Conservation (phyloP, 75 land plant species). For the Pseudotsuga menziesii region DNA sequence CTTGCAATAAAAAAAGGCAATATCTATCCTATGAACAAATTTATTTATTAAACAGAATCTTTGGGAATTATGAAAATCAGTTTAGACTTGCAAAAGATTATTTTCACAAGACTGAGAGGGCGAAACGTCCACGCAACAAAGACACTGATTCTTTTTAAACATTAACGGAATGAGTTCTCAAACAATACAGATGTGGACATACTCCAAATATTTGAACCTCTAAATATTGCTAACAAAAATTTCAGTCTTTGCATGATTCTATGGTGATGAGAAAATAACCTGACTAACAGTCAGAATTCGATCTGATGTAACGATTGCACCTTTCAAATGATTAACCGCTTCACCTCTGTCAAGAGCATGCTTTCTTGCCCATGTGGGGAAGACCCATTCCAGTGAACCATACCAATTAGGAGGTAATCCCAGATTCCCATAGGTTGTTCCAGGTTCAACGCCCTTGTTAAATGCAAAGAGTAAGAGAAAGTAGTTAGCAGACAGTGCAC, state of each 20-base stretch:
- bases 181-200: background rate
- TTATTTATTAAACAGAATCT: background rate
- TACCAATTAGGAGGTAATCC: slow-evolving; percentile 92
- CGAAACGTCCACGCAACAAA: background rate
- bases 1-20: background rate
- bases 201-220: background rate
- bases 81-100: background rate
- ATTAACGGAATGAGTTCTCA: background rate
- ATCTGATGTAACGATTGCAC: slow-evolving; percentile 91
- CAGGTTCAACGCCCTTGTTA: slow-evolving; percentile 86
- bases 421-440: slow-evolving; percentile 59
- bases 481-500: background rate
- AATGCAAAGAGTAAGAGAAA: background rate
- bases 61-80: background rate
- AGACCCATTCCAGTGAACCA: slow-evolving; percentile 92
- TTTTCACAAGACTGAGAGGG: background rate
- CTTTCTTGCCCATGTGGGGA: slow-evolving; percentile 87
- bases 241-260: background rate
- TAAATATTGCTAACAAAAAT: background rate
- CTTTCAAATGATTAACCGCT: slow-evolving; percentile 91
- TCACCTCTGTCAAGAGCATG: slow-evolving; percentile 96
- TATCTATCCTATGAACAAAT: background rate
- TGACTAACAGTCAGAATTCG: slow-evolving; percentile 83
- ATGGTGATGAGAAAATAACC: slow-evolving; percentile 34
- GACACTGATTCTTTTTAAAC: background rate